Evolutionary conservation across 345 rosid genomes (phyloP), one percentile per base, ranked within the genome.

Genomic region (Lepidium aucheri): DNA sequence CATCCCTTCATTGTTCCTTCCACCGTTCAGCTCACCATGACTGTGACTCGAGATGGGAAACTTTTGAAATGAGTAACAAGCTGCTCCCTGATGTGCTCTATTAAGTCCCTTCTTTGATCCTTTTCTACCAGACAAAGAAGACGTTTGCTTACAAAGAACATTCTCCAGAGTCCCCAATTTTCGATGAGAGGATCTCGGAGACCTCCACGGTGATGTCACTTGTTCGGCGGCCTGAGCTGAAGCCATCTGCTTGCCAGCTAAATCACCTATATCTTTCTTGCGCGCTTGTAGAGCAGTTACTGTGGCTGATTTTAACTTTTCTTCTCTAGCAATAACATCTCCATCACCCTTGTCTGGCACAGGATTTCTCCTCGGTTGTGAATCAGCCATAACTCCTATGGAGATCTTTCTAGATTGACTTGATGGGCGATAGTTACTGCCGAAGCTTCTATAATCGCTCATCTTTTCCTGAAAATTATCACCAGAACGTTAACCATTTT

Each of bases 391-490:
- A 64, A 94, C 79, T 75, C 99, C 99, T 30, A 94, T 82, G 18
- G 96, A 90, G 24, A 88, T 80, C 84, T 94, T 94, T 69, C 91
- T 84, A 28, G 84, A 71, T 54, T 89, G 96, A 75, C 91, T 88
- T 51, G 83, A 80, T 17, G 79, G 88, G 67, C 45, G 79, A 66
- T 47, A 78, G 72, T 72, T 70, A 70, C 86, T 82, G 63, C 86
- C 88, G 58, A 75, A 76, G 74, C 90, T 90, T 40, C 81, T 85
- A 55, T 69, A 65, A 9, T 78, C 81, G 34, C 77, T 83, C 86
- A 81, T 79, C 55, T 53, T 77, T 68, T 78, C 91, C 91, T 84
- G 71, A 74, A 80, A 75, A 32, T 12, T 1, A 54, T 41, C 54
- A 60, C 33, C 66, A 64, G 9, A 47, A 46, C 12, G 43, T 47